A percentile compares a stretch with the other conserved stretches of the same genome.
Conservation (phyloP, 306 rosid species). For the Vigna nakashimae region DNA sequence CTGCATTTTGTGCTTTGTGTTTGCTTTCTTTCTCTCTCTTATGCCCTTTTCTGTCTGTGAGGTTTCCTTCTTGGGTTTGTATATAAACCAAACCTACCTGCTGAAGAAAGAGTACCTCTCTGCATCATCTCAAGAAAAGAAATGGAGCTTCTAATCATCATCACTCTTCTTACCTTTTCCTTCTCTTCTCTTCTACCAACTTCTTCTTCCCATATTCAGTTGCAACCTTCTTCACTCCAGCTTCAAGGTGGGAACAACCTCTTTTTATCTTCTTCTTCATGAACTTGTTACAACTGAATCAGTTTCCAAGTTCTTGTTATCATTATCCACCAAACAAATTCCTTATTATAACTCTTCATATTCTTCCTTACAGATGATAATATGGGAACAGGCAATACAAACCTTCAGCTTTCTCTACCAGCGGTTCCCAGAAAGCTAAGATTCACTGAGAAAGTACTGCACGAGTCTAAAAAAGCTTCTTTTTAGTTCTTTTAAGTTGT, state of each 20-base stretch:
- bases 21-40: slow-evolving; percentile 33
- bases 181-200: slow-evolving; percentile 51
- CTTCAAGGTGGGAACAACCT: slow-evolving; percentile 48
- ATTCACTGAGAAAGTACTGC: slow-evolving; percentile 51
- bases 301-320: slow-evolving; percentile 1
- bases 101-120: slow-evolving; percentile 33
- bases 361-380: slow-evolving; percentile 10
- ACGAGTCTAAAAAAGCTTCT: slow-evolving; percentile 31
- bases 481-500: not conserved
- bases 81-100: slow-evolving; percentile 49
- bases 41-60: not conserved
- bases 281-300: not conserved
- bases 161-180: slow-evolving; percentile 41
- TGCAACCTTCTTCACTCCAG: slow-evolving; percentile 41
- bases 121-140: slow-evolving; percentile 30
- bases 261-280: not conserved
- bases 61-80: slow-evolving; percentile 36
- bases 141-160: slow-evolving; percentile 52
- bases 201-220: slow-evolving; percentile 49
- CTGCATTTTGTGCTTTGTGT: slow-evolving; percentile 69
- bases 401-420: slow-evolving; percentile 49
- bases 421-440: slow-evolving; percentile 65
- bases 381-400: slow-evolving; percentile 40
- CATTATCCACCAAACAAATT: not conserved
- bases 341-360: not conserved